Evolutionary conservation across 192 early-diverging fungal genomes (phyloP), one percentile per base, ranked within the genome.

Genomic region (Backusella tarrabulga): DNA sequence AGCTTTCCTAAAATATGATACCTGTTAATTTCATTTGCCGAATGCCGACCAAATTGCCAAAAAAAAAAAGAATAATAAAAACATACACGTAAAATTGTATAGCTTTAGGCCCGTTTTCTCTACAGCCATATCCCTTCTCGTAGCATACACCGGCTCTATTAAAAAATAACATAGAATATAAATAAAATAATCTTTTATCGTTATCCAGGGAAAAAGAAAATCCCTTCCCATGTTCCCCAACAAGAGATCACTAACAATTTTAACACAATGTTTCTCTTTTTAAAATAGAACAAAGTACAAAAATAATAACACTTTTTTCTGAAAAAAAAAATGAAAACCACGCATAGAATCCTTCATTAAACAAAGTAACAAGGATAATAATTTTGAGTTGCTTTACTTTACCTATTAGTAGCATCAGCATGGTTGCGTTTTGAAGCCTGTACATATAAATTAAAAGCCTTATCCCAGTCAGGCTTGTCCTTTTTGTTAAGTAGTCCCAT

Each of bases 341-440:
- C 19, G 17, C 11, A 6, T 17, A 36, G 19, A 17, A 0, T 32
- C 32, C 26, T 14, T 15, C 66, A 67, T 67, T 15, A 36, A 36
- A 36, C 34, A 68, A 68, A 34, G 17, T n/a, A 68, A 68, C 29
- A 68, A 36, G 19, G 6, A n/a, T 68, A 32, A 6, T 6, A 68
- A 68, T 17, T 7, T 26, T 34, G 15, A 14, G 15, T 34, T 29
- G 15, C 1, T 72, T 14, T 7, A 7, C 21, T 73, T 72, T 67
- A 78, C 77, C 63, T 76, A 75, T 89, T 93, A n/a, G 87, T 83
- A 23, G 92, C 89, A 67, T 88, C 87, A 6, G 93, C 83, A 72
- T 91, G 88, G 12, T 81, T 83, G 74, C 89, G 88, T 74, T 92
- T 93, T 9, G 91, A 90, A 8, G 93, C 92, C 38, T 84, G 83